Conservation (phyloP, 2,329 filamentous ascomycete species). For the Beauveria bassiana region DNA sequence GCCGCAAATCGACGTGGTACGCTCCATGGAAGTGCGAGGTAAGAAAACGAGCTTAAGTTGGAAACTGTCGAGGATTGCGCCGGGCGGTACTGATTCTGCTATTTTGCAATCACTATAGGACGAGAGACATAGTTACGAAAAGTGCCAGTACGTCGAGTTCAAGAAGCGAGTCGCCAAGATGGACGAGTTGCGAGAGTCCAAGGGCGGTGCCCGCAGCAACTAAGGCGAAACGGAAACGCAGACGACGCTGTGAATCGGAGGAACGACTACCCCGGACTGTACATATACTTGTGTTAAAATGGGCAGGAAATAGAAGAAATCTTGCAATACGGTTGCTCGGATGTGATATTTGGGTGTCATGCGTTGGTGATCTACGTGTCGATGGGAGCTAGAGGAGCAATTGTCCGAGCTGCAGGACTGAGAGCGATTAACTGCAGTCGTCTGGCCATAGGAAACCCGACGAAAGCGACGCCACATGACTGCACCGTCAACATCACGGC, state of each 20-base stretch:
- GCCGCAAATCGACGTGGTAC: constrained; percentile 86
- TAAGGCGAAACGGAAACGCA: constrained; percentile 30
- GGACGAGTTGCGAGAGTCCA: constrained; percentile 85
- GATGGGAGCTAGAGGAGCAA: neutral
- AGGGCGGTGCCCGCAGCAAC: constrained; percentile 80
- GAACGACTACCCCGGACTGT: constrained; percentile 18
- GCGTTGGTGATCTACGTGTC: neutral
- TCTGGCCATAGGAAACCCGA: neutral
- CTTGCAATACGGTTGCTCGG: neutral
- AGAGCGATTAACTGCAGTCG: neutral
- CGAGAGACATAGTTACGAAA: constrained; percentile 96
- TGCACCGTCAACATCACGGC: neutral
- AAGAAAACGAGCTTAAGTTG: constrained; percentile 27
- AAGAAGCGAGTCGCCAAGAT: constrained; percentile 98
- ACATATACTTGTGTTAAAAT: constrained; percentile 24
- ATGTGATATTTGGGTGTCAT: neutral
- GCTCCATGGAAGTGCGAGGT: constrained; percentile 98
- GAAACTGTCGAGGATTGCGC: neutral
- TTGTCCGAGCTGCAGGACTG: neutral
- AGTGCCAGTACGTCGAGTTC: constrained; percentile 98
- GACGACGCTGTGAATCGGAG: neutral
- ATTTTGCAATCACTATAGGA: constrained; percentile 46
- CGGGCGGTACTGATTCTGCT: neutral
- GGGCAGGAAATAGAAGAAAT: constrained; percentile 10
- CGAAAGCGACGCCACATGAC: no score